Conservation (phyloP, 1,139 yeast genomes). For the Suhomyces bolitotheri region DNA sequence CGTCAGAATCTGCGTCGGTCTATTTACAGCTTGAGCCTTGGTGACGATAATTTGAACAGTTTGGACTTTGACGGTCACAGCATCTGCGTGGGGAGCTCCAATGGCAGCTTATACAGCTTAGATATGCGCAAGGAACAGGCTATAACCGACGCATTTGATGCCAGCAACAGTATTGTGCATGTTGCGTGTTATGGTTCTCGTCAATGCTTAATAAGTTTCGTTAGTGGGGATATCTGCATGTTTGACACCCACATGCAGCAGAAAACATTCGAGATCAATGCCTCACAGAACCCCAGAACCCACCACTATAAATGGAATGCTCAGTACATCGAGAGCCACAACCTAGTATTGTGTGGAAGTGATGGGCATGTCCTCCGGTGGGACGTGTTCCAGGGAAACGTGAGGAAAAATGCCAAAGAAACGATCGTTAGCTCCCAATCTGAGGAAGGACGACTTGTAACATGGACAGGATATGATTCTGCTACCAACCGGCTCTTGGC, state of each 20-base stretch:
- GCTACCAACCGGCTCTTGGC: constrained; percentile 20
- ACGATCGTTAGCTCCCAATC: not conserved
- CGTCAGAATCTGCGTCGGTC: constrained; percentile 17
- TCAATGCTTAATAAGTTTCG: constrained; percentile 4
- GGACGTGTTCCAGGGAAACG: constrained; percentile 4
- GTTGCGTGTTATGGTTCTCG: constrained; percentile 4
- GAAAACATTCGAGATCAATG: not conserved
- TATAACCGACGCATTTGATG: constrained; percentile 17
- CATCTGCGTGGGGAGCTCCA: constrained; percentile 29
- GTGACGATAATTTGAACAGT: constrained; percentile 33
- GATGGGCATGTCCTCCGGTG: constrained; percentile 5
- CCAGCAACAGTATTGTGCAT: constrained; percentile 9
- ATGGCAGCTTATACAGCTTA: constrained; percentile 27
- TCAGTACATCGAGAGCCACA: constrained; percentile 3
- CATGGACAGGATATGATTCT: constrained; percentile 14
- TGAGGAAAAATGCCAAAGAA: not conserved
- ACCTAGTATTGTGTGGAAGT: constrained; percentile 5
- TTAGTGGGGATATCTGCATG: constrained; percentile 3
- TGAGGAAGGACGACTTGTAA: constrained; percentile 2
- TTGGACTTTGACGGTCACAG: constrained; percentile 18
- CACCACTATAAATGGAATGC: constrained; percentile 3
- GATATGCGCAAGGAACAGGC: constrained; percentile 29
- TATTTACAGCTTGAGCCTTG: constrained; percentile 20
- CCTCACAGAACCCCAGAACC: not conserved
- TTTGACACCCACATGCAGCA: constrained; percentile 3